Percentiles rank a stretch among this genome's conserved stretches.
Conservation (phyloP, 2,329 filamentous ascomycete species). For the Fusarium sp. region DNA sequence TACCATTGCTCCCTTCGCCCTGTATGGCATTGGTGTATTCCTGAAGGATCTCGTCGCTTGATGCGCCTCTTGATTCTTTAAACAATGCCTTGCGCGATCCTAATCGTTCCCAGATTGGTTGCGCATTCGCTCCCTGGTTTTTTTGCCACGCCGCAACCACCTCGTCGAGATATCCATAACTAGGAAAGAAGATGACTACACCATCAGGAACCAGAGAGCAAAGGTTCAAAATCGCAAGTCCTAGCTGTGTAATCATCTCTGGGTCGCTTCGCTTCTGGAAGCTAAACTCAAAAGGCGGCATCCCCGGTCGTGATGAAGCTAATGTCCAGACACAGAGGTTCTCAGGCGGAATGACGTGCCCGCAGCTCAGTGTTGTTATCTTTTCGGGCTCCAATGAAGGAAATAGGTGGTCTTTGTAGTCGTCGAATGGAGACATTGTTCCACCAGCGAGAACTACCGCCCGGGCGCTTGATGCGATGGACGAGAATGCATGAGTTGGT, state of each 20-base stretch:
- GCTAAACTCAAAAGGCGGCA: slow-evolving; percentile 82
- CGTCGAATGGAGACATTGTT: slow-evolving; percentile 96
- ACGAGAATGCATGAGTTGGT: slow-evolving; percentile 89
- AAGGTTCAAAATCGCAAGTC: slow-evolving; percentile 76
- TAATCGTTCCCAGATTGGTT: slow-evolving; percentile 70
- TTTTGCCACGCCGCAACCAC: slow-evolving; percentile 74
- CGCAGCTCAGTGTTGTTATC: slow-evolving; percentile 88
- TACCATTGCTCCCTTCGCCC: slow-evolving; percentile 48
- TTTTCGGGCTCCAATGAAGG: slow-evolving; percentile 73
- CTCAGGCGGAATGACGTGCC: slow-evolving; percentile 87
- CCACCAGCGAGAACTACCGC: slow-evolving; percentile 93
- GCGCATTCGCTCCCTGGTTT: slow-evolving; percentile 42
- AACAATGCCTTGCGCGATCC: slow-evolving; percentile 72
- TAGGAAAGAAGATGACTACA: slow-evolving; percentile 94
- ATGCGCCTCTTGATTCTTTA: slow-evolving; percentile 64
- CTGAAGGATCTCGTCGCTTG: slow-evolving; percentile 77
- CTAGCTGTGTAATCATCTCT: slow-evolving; percentile 79
- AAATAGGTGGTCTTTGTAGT: slow-evolving; percentile 89
- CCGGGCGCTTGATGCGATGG: slow-evolving; percentile 84
- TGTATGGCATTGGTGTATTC: slow-evolving; percentile 79
- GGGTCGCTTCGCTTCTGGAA: slow-evolving; percentile 80
- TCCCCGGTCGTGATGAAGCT: slow-evolving; percentile 54
- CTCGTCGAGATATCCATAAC: slow-evolving; percentile 88
- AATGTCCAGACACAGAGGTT: slow-evolving; percentile 86
- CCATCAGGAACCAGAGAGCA: slow-evolving; percentile 85